Evolutionary conservation across 2,329 filamentous ascomycete species (phyloP).

Genomic region (Claviceps sp.): DNA sequence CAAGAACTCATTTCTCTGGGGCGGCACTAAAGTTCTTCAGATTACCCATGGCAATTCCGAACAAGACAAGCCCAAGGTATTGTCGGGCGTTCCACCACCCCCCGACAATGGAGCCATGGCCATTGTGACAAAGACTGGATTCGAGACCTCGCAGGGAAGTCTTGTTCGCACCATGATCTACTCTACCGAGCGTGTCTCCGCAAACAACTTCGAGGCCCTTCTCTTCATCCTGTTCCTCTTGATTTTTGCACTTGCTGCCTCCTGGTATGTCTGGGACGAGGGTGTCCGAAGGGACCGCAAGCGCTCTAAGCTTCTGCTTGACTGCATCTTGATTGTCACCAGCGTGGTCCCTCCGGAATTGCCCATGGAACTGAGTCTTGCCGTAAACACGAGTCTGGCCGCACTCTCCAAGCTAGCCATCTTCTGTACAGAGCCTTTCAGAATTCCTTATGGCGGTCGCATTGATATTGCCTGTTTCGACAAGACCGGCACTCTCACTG

Average conservation of each 20-base stretch:
- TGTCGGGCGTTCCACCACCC: conserved; percentile 66
- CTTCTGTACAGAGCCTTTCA: conserved; percentile 97
- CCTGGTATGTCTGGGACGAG: conserved; percentile 98
- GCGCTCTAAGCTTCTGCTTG: conserved; percentile 89
- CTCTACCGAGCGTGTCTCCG: conserved; percentile 96
- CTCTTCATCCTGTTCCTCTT: conserved; percentile 95
- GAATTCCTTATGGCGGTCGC: conserved; percentile 89
- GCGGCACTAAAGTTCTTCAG: conserved; percentile 94
- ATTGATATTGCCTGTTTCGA: conserved; percentile 97
- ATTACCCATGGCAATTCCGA: conserved; percentile 75
- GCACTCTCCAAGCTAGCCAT: conserved; percentile 92
- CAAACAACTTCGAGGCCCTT: conserved; percentile 92
- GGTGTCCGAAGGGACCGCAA: conserved; percentile 91
- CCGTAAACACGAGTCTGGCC: conserved; percentile 93
- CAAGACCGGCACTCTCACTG: conserved; percentile 93
- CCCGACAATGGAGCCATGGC: conserved; percentile 92
- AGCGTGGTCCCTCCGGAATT: conserved; percentile 97
- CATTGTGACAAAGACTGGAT: conserved; percentile 91
- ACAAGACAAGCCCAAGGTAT: conserved; percentile 56
- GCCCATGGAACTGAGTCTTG: conserved; percentile 93
- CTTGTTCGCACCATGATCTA: conserved; percentile 99
- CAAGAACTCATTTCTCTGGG: conserved; percentile 93
- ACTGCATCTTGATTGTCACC: conserved; percentile 94
- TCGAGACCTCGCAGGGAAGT: conserved; percentile 96
- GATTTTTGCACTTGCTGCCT: conserved; percentile 90